These are phyloP conservation scores for Chlorella sp. DNA, from an alignment of 139 green algal species.

Conservation along the genomic window DNA sequence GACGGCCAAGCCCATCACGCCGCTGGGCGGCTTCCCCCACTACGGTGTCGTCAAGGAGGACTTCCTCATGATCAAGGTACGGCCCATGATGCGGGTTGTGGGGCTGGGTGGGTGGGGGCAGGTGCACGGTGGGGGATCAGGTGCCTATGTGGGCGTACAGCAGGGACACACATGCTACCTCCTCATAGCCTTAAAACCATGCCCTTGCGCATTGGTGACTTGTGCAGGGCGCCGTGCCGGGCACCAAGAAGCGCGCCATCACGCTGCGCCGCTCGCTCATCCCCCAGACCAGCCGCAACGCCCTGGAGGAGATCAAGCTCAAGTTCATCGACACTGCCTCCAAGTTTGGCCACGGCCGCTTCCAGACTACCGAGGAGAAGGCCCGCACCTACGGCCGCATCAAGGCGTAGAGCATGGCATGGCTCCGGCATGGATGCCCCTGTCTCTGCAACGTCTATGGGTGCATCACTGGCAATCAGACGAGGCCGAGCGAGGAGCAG, in stretches of 20 bases:
- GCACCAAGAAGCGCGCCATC: slow-evolving; percentile 93
- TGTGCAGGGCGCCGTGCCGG: slow-evolving; percentile 68
- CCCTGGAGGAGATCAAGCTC: slow-evolving; percentile 92
- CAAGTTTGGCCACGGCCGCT: slow-evolving; percentile 99
- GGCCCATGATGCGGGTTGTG: too few species aligned
- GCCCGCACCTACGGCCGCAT: slow-evolving; percentile 36
- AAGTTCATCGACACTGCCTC: slow-evolving; percentile 98
- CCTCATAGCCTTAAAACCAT: background rate
- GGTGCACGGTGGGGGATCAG: background rate
- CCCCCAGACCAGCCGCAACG: slow-evolving; percentile 82
- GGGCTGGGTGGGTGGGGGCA: too few species aligned
- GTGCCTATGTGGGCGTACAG: background rate
- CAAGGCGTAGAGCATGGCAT: too few species aligned
- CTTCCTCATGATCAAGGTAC: slow-evolving; percentile 98
- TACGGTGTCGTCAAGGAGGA: slow-evolving; percentile 96
- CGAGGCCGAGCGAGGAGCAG: too few species aligned
- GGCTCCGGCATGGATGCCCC: too few species aligned
- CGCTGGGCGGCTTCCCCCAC: slow-evolving; percentile 97
- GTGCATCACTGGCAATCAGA: too few species aligned
- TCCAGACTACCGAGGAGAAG: slow-evolving; percentile 99
- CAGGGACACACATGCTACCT: background rate
- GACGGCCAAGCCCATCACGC: slow-evolving; percentile 99
- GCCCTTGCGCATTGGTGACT: too few species aligned
- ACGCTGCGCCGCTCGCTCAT: slow-evolving; percentile 91
- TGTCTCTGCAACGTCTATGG: too few species aligned